Evolutionary conservation across 2,329 filamentous ascomycete genomes (phyloP).

Genomic region (Ascochyta lentis): DNA sequence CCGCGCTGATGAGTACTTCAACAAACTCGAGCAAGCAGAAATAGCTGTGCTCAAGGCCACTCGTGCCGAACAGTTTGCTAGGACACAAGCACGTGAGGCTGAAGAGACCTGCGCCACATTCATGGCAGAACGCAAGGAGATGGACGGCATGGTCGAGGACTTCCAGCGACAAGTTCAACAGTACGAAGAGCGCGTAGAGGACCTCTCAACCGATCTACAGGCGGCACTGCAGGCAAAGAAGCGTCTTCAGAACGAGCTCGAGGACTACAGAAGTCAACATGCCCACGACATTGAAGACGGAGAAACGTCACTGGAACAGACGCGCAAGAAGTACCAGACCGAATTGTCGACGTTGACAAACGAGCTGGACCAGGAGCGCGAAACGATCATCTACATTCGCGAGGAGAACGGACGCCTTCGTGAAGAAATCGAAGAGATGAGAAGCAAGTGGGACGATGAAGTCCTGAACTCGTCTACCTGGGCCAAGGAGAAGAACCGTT

Average conservation of each 20-base stretch:
- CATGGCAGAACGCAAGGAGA: conserved; percentile 90
- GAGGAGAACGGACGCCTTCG: conserved; percentile 85
- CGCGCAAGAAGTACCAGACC: conserved; percentile 93
- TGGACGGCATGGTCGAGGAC: conserved; percentile 86
- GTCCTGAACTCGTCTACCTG: conserved; percentile 97
- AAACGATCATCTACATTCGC: conserved; percentile 84
- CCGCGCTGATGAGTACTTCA: conserved; percentile 94
- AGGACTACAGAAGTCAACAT: conserved; percentile 93
- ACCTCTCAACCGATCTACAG: conserved; percentile 87
- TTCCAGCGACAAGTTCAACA: conserved; percentile 87
- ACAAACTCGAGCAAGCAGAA: conserved; percentile 95
- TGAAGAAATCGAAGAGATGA: conserved; percentile 94
- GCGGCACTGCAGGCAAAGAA: conserved; percentile 88
- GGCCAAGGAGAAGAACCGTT: conserved; percentile 94
- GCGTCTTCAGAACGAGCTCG: conserved; percentile 92
- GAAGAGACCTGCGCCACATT: conserved; percentile 90
- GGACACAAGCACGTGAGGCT: conserved; percentile 84
- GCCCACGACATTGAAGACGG: conserved; percentile 98
- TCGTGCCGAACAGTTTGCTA: conserved; percentile 92
- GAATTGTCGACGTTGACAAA: conserved; percentile 89
- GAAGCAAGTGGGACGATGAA: conserved; percentile 98
- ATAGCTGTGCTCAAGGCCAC: conserved; percentile 92
- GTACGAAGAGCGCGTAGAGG: conserved; percentile 89
- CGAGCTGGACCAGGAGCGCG: conserved; percentile 90
- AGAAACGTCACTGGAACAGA: conserved; percentile 94